phyloP scores from a whole-genome alignment of 768 basidiomycete species.

The Trametes elegans region DNA sequence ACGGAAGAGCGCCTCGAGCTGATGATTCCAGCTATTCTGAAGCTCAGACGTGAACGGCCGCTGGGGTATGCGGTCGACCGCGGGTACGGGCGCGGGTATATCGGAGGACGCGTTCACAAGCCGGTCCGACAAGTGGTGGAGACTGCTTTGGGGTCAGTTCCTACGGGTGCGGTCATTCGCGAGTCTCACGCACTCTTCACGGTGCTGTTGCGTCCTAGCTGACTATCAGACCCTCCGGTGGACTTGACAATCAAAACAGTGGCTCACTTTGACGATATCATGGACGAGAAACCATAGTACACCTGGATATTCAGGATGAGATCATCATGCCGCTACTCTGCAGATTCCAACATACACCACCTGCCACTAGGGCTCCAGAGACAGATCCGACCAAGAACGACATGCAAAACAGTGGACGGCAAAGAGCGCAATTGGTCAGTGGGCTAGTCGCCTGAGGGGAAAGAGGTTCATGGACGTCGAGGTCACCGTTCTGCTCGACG shows the following conservation, averaged over 20 bases:
- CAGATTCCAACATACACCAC: slow-evolving; percentile 21
- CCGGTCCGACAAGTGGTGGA: slow-evolving; percentile 25
- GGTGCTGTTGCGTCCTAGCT: slow-evolving; percentile 25
- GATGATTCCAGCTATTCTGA: slow-evolving; percentile 30
- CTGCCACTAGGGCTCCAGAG: slow-evolving; percentile 26
- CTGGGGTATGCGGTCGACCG: slow-evolving; percentile 26
- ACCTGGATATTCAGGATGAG: slow-evolving; percentile 13
- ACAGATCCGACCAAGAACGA: slow-evolving; percentile 25
- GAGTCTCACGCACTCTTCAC: slow-evolving; percentile 25
- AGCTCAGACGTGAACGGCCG: slow-evolving; percentile 25
- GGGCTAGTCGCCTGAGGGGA: too few relatives aligned
- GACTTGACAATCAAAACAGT: background rate
- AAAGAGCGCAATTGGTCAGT: too few relatives aligned
- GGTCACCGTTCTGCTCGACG: too few relatives aligned
- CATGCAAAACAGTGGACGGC: slow-evolving; percentile 1
- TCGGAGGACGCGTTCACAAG: slow-evolving; percentile 23
- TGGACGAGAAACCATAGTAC: slow-evolving; percentile 30
- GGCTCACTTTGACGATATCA: slow-evolving; percentile 26
- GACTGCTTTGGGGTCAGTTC: slow-evolving; percentile 1
- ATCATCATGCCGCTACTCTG: background rate
- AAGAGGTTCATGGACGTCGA: background rate
- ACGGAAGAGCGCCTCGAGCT: slow-evolving; percentile 27
- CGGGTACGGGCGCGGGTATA: slow-evolving; percentile 22
- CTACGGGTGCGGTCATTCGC: background rate
- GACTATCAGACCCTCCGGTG: background rate